phyloP scores from a whole-genome alignment of 148 eudicot genomes.

The Nepenthes mirabilis region DNA sequence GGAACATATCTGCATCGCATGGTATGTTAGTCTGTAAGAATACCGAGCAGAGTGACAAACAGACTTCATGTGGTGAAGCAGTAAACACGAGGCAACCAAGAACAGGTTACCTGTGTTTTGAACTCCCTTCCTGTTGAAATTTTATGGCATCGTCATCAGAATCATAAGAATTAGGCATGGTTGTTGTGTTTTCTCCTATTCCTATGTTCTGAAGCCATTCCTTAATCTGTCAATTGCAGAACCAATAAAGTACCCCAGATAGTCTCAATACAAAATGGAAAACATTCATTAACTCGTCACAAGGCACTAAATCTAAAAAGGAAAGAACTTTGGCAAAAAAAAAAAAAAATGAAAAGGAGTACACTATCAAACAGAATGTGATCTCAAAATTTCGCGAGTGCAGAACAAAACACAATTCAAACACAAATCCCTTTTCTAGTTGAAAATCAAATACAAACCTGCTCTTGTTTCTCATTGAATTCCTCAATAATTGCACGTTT shows the following conservation, averaged over 20 bases:
- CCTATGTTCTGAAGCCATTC: conserved; percentile 40
- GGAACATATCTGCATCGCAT: conserved; percentile 24
- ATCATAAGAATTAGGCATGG: conserved; percentile 23
- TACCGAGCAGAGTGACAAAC: background rate
- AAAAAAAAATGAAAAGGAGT: too few species aligned
- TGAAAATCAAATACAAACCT: conserved; percentile 30
- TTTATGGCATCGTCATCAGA: conserved; percentile 27
- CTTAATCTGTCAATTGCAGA: conserved; percentile 17
- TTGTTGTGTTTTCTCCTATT: conserved; percentile 24
- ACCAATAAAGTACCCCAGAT: background rate
- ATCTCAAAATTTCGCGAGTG: background rate
- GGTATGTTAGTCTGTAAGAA: background rate
- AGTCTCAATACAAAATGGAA: background rate
- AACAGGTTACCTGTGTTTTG: conserved; percentile 19
- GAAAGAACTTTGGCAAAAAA: too few species aligned
- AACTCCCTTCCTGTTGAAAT: conserved; percentile 19
- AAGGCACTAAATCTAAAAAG: too few species aligned
- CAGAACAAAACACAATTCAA: background rate
- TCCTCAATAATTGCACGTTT: conserved; percentile 77
- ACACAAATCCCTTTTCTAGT: background rate
- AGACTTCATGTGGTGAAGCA: background rate
- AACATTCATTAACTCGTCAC: too few species aligned
- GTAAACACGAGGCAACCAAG: background rate
- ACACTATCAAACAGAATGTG: background rate
- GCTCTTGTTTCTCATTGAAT: conserved; percentile 87